phyloP scores from a whole-genome alignment of 139 green algal genomes.

The Pseudopediastrum boryanum region DNA sequence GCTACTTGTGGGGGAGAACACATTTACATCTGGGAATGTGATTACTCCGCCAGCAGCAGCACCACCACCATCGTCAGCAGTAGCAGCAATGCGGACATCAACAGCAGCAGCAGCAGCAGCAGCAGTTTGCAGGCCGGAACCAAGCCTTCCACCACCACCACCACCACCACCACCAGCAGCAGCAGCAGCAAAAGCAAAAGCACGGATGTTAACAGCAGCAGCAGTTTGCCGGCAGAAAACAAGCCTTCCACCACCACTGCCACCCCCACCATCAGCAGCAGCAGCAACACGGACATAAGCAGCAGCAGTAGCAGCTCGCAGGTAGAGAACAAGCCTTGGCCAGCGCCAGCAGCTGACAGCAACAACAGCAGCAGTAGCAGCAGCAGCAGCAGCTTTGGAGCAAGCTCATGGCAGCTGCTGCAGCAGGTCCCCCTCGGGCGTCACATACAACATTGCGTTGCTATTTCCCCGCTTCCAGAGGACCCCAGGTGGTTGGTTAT shows the following conservation, averaged over 20 bases:
- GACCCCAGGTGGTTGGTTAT: conserved; percentile 61
- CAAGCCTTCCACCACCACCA: too few relatives aligned
- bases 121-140: too few relatives aligned
- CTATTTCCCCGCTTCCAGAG: conserved; percentile 12
- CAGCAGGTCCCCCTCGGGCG: conserved; percentile 51
- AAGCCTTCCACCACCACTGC: conserved; percentile 23
- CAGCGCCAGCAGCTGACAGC: too few relatives aligned
- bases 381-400: background rate
- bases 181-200: background rate
- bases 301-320: conserved; percentile 3
- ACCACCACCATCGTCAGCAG: conserved; percentile 5
- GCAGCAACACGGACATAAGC: background rate
- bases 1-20: conserved; percentile 55
- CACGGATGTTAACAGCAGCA: too few relatives aligned
- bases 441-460: conserved; percentile 64
- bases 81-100: background rate
- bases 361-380: background rate
- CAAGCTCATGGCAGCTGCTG: conserved; percentile 44
- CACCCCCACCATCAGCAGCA: background rate
- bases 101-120: background rate
- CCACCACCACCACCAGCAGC: background rate
- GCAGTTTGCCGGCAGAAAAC: background rate
- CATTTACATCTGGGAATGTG: conserved; percentile 61
- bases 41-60: background rate
- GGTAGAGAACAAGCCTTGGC: background rate